Conservation (phyloP, 768 basidiomycete genomes). For the Mycena floridula region DNA sequence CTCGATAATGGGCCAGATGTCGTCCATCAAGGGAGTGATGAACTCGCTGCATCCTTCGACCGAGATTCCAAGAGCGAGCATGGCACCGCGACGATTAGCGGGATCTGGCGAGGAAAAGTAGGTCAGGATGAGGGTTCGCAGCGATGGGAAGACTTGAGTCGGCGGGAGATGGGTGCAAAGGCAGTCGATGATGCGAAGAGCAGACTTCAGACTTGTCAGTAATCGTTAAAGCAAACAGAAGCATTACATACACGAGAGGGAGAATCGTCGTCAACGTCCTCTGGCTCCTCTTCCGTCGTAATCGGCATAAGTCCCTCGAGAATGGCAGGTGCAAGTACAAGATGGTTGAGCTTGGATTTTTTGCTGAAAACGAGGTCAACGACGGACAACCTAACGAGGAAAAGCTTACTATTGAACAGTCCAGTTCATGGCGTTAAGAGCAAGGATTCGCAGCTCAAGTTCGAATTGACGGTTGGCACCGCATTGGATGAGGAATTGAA, state of each 20-base stretch:
- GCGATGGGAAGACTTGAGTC: conserved; percentile 90
- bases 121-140: conserved; percentile 74
- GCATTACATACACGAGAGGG: conserved; percentile 69
- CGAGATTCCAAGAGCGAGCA: conserved; percentile 91
- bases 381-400: neutral
- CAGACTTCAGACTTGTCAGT: conserved; percentile 49
- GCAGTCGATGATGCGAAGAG: conserved; percentile 90
- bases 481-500: conserved; percentile 79
- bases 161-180: conserved; percentile 92
- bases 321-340: conserved; percentile 79
- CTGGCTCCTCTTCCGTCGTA: conserved; percentile 88
- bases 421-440: conserved; percentile 93
- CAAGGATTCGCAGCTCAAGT: conserved; percentile 77
- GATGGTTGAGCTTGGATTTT: conserved; percentile 89
- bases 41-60: conserved; percentile 98
- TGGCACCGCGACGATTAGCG: conserved; percentile 78
- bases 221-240: neutral
- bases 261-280: conserved; percentile 89
- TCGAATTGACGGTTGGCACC: conserved; percentile 77
- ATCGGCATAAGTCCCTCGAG: conserved; percentile 92
- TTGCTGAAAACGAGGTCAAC: conserved; percentile 51
- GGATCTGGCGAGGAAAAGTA: conserved; percentile 83
- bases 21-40: conserved; percentile 87
- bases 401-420: conserved; percentile 82
- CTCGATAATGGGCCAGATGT: conserved; percentile 94